Conservation (phyloP, 352 stramenopile genomes). For the Globisporangium splendens region DNA sequence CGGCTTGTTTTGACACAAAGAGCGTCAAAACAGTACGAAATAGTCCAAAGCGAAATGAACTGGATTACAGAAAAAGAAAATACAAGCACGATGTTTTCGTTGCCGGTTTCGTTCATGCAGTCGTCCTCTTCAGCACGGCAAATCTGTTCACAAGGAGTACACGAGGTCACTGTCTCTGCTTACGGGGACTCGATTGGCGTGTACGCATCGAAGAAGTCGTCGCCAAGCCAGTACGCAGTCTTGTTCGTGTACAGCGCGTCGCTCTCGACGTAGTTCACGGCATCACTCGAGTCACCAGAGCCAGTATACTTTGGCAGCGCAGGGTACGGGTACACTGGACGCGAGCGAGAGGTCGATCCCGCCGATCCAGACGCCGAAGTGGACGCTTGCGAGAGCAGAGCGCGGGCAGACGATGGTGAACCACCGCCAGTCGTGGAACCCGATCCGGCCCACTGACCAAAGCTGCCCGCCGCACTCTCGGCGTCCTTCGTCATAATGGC, state of each 20-base stretch:
- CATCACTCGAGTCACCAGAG: slow-evolving; percentile 7
- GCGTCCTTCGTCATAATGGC: slow-evolving; percentile 22
- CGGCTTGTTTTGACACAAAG: too few relatives aligned
- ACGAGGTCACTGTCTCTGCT: too few relatives aligned
- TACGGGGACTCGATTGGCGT: too few relatives aligned
- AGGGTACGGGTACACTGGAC: slow-evolving; percentile 14
- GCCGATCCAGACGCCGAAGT: neutral
- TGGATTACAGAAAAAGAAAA: too few relatives aligned
- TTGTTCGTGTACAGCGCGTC: slow-evolving; percentile 5
- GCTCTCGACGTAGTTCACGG: slow-evolving; percentile 12
- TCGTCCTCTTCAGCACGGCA: too few relatives aligned
- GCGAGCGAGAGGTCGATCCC: slow-evolving; percentile 7
- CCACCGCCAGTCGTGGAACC: neutral
- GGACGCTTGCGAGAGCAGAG: slow-evolving; percentile 1
- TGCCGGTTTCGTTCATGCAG: too few relatives aligned
- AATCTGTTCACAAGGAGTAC: too few relatives aligned
- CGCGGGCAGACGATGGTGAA: neutral
- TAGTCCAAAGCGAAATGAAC: too few relatives aligned
- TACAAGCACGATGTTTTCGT: too few relatives aligned
- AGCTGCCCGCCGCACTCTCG: neutral
- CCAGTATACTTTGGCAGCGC: slow-evolving; percentile 11
- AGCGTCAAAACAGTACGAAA: too few relatives aligned
- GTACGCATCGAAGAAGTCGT: too few relatives aligned
- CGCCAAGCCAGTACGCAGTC: too few relatives aligned
- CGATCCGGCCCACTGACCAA: slow-evolving; percentile 6